Percentiles rank a stretch among this genome's conserved stretches.
Conservation (phyloP, 768 basidiomycete species). For the Pulveroboletus sp. region DNA sequence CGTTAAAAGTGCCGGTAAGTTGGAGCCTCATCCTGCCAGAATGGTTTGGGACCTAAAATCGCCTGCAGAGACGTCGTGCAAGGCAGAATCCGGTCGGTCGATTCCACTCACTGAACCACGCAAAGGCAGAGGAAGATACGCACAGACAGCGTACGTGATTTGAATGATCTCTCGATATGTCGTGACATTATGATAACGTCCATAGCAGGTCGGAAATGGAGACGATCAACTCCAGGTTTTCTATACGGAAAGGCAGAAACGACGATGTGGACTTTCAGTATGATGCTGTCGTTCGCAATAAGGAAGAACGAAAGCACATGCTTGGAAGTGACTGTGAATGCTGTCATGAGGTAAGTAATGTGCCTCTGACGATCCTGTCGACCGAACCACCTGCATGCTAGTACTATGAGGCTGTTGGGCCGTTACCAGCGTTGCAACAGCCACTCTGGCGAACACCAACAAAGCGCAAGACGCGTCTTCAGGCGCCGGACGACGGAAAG, state of each 20-base stretch:
- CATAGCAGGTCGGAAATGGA: conserved; percentile 24
- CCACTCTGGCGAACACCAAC: conserved; percentile 75
- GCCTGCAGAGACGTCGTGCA: conserved; percentile 10
- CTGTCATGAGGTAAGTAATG: conserved; percentile 61
- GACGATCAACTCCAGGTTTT: conserved; percentile 61
- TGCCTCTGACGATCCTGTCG: no score
- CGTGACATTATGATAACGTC: not conserved
- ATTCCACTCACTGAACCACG: conserved; percentile 22
- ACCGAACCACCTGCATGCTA: conserved; percentile 25
- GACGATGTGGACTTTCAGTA: conserved; percentile 62
- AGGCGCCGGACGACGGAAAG: conserved; percentile 17
- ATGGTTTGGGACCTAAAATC: not conserved
- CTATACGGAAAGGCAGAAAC: conserved; percentile 63
- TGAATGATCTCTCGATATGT: not conserved
- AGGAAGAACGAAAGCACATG: conserved; percentile 58
- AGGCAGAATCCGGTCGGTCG: conserved; percentile 9
- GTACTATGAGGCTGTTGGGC: conserved; percentile 79
- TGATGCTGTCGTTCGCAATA: conserved; percentile 71
- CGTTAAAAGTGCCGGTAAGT: conserved; percentile 10
- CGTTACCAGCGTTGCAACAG: conserved; percentile 62
- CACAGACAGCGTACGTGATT: conserved; percentile 34
- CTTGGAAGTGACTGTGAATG: conserved; percentile 78
- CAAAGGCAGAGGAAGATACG: conserved; percentile 61
- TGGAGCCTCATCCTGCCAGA: not conserved
- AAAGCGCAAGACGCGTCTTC: conserved; percentile 19